Conservation (phyloP, 495 filamentous ascomycete species). For the Xylaria nigripes region DNA sequence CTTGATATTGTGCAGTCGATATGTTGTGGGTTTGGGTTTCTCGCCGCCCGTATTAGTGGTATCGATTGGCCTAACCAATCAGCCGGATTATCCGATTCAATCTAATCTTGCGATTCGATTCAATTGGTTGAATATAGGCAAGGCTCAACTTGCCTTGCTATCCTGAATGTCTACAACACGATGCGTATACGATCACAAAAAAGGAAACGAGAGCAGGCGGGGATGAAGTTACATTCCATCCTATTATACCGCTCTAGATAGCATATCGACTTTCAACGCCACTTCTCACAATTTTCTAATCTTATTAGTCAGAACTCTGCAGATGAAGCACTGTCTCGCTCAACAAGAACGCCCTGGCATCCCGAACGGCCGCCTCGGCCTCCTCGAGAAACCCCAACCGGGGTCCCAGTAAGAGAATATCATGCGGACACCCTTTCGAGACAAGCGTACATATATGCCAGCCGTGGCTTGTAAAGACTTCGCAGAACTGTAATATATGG, state of each 20-base stretch:
- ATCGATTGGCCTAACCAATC: too few relatives aligned
- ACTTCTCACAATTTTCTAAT: not conserved
- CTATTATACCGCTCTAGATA: not conserved
- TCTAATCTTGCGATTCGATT: too few relatives aligned
- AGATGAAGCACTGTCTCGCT: not conserved
- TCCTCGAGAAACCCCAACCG: conserved; percentile 18
- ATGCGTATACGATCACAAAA: too few relatives aligned
- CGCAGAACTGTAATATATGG: conserved; percentile 12
- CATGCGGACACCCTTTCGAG: conserved; percentile 16
- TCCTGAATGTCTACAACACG: too few relatives aligned
- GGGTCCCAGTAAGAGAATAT: conserved; percentile 21
- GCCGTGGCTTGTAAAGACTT: conserved; percentile 3
- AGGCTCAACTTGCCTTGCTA: too few relatives aligned
- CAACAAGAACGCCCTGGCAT: conserved; percentile 6
- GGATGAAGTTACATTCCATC: not conserved
- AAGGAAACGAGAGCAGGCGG: too few relatives aligned
- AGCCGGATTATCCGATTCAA: too few relatives aligned
- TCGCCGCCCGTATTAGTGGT: too few relatives aligned
- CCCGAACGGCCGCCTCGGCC: conserved; percentile 12
- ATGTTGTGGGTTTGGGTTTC: too few relatives aligned
- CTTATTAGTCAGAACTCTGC: not conserved
- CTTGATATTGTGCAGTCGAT: too few relatives aligned
- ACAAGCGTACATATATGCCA: conserved; percentile 17
- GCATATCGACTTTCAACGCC: not conserved
- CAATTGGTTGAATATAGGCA: too few relatives aligned